These are phyloP conservation scores for Tetratostichococcus sp. DNA, from an alignment of 139 green algal species.

Conservation along the genomic window DNA sequence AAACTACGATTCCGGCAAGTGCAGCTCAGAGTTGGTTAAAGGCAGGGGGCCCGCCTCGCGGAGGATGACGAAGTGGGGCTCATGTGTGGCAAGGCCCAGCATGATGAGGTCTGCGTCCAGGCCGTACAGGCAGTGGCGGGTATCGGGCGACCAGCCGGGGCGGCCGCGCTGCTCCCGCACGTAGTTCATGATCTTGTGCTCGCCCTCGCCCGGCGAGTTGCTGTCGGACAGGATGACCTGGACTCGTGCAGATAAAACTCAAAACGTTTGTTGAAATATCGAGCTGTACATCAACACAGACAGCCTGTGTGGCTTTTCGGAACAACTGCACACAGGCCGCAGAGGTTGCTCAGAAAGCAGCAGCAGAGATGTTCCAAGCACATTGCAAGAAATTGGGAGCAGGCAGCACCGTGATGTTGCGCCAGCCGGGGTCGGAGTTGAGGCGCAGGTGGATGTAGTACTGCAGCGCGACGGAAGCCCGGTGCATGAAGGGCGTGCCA, in stretches of 20 bases:
- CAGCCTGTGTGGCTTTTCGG: too few species aligned
- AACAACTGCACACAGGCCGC: too few species aligned
- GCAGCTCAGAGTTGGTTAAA: too few species aligned
- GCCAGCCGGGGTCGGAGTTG: constrained; percentile 90
- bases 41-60: too few species aligned
- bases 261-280: too few species aligned
- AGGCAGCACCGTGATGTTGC: constrained; percentile 74
- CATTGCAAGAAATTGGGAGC: not conserved
- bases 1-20: too few species aligned
- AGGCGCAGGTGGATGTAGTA: constrained; percentile 95
- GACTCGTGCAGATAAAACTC: too few species aligned
- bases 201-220: constrained; percentile 94
- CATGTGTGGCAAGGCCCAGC: constrained; percentile 89
- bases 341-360: too few species aligned
- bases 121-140: constrained; percentile 91
- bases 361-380: not conserved
- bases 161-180: constrained; percentile 85
- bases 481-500: constrained; percentile 97
- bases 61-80: constrained; percentile 88
- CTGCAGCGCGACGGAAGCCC: constrained; percentile 88
- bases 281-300: too few species aligned
- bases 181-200: constrained; percentile 98
- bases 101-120: constrained; percentile 99
- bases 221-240: constrained; percentile 90
- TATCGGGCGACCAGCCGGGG: constrained; percentile 81